Base-by-base conservation (phyloP, 148 eudicot genomes). In the Agrostemma githago region DNA sequence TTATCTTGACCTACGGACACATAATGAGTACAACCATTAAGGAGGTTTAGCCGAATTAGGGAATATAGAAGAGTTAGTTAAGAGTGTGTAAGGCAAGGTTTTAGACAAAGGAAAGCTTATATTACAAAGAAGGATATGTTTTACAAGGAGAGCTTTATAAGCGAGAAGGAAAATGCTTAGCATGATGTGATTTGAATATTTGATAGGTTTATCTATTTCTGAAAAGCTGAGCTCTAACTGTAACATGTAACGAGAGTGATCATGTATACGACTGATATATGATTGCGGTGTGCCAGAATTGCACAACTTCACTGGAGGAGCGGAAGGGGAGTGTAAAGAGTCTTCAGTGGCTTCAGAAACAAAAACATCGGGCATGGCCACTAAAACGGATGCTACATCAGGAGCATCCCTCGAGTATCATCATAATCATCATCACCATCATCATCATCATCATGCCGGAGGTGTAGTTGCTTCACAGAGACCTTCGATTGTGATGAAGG, bases 391-490 rank as follows among this genome's bases (percentile, higher is more conserved):
- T 12, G 20, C 71, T 58, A 76, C 76, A 40, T 46, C 67, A 67
- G 46, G 79, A 19, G 76, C 77, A 46, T 74, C 60, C 16, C 59
- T 66, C 54, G 87, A 84, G 48, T 79, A 26, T 26, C 34, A 26
- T 26, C 34, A 26, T 26, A 26, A 26, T 26, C 34, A 26, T 26
- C 34, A 26, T 26, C 34, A 26, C 1, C 34, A 26, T 26, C 34
- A 26, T 26, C 4, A 51, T 7, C 14, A 77, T 72, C 85, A 84
- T 74, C 82, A 81, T 68, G 70, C 64, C 0, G 86, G 81, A 17
- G 72, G 72, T 2, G 87, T 88, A 40, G 76, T 84, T 74, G 81
- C 89, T 16, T 78, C 87, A 46, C 97, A 91, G 72, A 86, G 93
- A 85, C 59, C 82, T 74, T 77, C 89, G 5, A 83, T 69, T 65